phyloP scores from a whole-genome alignment of 306 rosid species.

The Parietaria judaica region DNA sequence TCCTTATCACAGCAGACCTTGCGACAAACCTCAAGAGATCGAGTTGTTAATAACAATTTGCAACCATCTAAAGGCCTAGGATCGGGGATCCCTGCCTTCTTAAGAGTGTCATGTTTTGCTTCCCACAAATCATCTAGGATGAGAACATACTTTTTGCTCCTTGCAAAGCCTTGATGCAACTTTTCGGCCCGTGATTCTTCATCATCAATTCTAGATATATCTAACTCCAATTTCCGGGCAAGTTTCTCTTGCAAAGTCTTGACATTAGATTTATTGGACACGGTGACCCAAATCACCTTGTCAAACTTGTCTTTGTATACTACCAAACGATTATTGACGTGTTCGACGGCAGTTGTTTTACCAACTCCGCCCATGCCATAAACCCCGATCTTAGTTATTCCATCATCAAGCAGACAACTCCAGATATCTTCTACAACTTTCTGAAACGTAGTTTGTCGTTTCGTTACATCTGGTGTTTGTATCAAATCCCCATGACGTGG shows the following conservation, averaged over 20 bases:
- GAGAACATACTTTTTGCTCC: neutral
- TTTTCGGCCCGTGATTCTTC: neutral
- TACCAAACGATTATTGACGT: constrained; percentile 2
- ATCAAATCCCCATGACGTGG: neutral
- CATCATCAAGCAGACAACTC: constrained; percentile 1
- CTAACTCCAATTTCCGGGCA: neutral
- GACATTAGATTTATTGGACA: neutral
- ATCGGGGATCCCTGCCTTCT: too few species aligned
- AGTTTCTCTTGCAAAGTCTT: neutral
- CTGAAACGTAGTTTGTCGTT: neutral
- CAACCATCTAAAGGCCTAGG: too few species aligned
- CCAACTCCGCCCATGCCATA: neutral
- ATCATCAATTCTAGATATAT: neutral
- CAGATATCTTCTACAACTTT: neutral
- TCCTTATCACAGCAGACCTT: neutral
- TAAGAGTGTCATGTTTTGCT: too few species aligned
- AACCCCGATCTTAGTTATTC: constrained; percentile 1
- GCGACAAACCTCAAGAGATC: too few species aligned
- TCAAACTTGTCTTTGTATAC: neutral
- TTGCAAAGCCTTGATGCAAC: neutral
- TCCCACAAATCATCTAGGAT: too few species aligned
- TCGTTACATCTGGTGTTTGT: neutral
- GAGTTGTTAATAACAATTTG: too few species aligned
- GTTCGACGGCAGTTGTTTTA: constrained; percentile 1
- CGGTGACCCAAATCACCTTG: constrained; percentile 12